phyloP scores from a whole-genome alignment of 2,329 filamentous ascomycete genomes.

The Arthrobotrys sphaeroides region DNA sequence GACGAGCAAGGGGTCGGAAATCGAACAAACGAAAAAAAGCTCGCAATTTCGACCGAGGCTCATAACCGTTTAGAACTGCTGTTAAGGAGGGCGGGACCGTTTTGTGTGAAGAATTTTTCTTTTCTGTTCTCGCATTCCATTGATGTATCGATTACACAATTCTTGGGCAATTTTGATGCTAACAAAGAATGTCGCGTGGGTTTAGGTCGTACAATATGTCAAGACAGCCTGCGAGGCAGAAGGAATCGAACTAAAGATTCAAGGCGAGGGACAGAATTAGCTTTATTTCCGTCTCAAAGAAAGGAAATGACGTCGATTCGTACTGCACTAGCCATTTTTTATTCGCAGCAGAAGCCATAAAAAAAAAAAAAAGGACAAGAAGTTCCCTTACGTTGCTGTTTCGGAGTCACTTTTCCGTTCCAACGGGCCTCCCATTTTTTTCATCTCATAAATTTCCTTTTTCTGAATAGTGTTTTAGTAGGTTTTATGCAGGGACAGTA shows the following conservation, averaged over 20 bases:
- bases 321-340: not conserved
- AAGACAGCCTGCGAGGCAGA: constrained; percentile 41
- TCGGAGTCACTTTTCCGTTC: constrained; percentile 5
- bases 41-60: constrained; percentile 13
- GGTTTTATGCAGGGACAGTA: not conserved
- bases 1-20: constrained; percentile 26
- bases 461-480: not conserved
- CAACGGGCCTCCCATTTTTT: not conserved
- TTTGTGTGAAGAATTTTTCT: not conserved
- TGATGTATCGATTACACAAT: constrained; percentile 13
- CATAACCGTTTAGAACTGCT: not conserved
- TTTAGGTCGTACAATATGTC: constrained; percentile 52
- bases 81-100: constrained; percentile 7
- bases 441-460: constrained; percentile 22
- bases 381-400: constrained; percentile 19
- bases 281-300: not conserved
- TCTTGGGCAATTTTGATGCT: constrained; percentile 21
- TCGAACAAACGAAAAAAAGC: not conserved
- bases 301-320: constrained; percentile 13
- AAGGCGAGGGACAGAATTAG: constrained; percentile 44
- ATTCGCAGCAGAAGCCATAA: not conserved
- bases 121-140: constrained; percentile 1
- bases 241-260: constrained; percentile 47
- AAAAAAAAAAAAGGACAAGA: constrained; percentile 1
- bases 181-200: constrained; percentile 33